phyloP scores from a whole-genome alignment of 768 basidiomycete species.

The Dioszegia aurantiaca region DNA sequence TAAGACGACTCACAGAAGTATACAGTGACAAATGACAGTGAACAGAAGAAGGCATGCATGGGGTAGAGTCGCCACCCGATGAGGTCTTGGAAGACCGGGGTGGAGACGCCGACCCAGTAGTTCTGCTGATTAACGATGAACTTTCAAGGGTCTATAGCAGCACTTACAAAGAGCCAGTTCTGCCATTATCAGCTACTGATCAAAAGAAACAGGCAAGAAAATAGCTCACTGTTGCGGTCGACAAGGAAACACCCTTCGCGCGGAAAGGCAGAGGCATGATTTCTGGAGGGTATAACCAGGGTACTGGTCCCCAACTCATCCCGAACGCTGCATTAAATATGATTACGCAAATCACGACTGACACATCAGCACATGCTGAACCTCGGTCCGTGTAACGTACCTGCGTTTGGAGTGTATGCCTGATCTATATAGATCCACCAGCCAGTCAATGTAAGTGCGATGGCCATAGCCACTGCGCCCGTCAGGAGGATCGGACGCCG shows the following conservation, averaged over 20 bases:
- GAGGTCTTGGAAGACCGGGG: constrained; percentile 78
- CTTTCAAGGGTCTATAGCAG: too few relatives aligned
- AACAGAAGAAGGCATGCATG: constrained; percentile 92
- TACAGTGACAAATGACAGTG: constrained; percentile 71
- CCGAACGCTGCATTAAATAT: constrained; percentile 93
- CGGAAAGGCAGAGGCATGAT: constrained; percentile 86
- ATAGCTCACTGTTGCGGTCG: constrained; percentile 69
- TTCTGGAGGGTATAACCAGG: constrained; percentile 62
- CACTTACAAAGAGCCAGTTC: constrained; percentile 57
- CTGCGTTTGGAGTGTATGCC: constrained; percentile 70
- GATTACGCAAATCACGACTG: constrained; percentile 83
- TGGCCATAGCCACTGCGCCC: constrained; percentile 84
- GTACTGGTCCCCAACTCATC: constrained; percentile 77
- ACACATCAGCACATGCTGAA: not conserved
- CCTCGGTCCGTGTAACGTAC: constrained; percentile 15
- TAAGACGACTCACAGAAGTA: constrained; percentile 33
- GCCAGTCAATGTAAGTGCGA: constrained; percentile 73
- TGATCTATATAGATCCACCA: constrained; percentile 93
- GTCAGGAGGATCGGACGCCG: constrained; percentile 79
- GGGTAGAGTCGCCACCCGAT: constrained; percentile 91
- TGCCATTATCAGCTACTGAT: constrained; percentile 9
- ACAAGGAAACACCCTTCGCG: constrained; percentile 92
- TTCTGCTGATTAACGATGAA: constrained; percentile 55
- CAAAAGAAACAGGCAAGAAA: not conserved
- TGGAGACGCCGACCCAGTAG: constrained; percentile 81